phyloP scores from a whole-genome alignment of 1,139 yeast species.

The Suhomyces guaymorum region DNA sequence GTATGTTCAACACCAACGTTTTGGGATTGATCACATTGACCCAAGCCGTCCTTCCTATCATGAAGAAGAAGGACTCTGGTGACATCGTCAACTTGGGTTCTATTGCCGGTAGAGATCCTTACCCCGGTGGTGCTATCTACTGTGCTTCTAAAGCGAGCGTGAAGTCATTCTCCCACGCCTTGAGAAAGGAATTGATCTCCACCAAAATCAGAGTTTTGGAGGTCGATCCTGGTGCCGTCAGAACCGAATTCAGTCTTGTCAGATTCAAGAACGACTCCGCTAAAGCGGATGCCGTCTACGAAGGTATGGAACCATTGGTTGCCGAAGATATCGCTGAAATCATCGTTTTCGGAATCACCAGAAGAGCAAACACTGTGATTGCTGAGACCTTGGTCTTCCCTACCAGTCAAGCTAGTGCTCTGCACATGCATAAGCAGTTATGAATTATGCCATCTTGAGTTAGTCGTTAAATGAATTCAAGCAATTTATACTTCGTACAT shows the following conservation, averaged over 20 bases:
- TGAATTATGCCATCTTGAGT: too few species aligned
- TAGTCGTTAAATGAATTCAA: too few species aligned
- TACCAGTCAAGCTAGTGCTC: slow-evolving; percentile 74
- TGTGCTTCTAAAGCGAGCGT: slow-evolving; percentile 89
- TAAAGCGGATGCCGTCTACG: slow-evolving; percentile 71
- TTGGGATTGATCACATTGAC: slow-evolving; percentile 44
- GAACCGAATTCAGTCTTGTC: slow-evolving; percentile 80
- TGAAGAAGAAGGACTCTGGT: slow-evolving; percentile 55
- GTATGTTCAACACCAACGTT: slow-evolving; percentile 47
- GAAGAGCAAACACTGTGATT: slow-evolving; percentile 73
- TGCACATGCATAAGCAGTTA: slow-evolving; percentile 41
- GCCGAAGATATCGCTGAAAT: slow-evolving; percentile 84
- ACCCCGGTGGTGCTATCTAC: slow-evolving; percentile 84
- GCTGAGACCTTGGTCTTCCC: slow-evolving; percentile 81
- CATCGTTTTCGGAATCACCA: slow-evolving; percentile 68
- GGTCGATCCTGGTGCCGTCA: slow-evolving; percentile 86
- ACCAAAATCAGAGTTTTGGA: slow-evolving; percentile 79
- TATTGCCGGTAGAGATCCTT: slow-evolving; percentile 84
- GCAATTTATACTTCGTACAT: too few species aligned
- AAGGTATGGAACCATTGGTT: slow-evolving; percentile 68
- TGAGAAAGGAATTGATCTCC: slow-evolving; percentile 75
- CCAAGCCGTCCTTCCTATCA: slow-evolving; percentile 44
- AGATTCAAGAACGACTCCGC: slow-evolving; percentile 71
- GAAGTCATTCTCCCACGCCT: slow-evolving; percentile 69
- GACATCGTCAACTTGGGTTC: slow-evolving; percentile 85